Conservation (phyloP, 441 rosid genomes). For the Croton laevigatus region DNA sequence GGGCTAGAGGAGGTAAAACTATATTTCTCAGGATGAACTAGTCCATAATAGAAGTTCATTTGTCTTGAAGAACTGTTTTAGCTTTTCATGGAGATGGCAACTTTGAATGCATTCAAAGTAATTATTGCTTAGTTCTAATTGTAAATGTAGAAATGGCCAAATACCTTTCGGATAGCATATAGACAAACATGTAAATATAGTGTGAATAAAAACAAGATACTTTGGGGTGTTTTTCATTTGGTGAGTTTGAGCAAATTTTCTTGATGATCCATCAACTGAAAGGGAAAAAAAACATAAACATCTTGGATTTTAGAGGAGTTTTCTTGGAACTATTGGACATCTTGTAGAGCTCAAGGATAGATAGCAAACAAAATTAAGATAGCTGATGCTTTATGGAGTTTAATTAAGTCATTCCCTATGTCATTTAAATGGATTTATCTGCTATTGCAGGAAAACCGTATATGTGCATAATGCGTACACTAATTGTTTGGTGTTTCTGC, state of each 20-base stretch:
- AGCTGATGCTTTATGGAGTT: not conserved
- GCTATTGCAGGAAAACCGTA: not conserved
- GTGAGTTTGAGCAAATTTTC: not conserved
- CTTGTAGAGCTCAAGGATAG: no score
- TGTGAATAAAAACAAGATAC: not conserved
- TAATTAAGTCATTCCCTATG: not conserved
- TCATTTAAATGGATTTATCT: not conserved
- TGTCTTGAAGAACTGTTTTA: not conserved
- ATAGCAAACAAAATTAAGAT: not conserved
- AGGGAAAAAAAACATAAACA: not conserved
- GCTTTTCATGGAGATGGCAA: not conserved
- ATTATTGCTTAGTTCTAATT: not conserved
- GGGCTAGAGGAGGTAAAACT: not conserved
- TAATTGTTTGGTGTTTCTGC: conserved; percentile 29
- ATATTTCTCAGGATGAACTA: not conserved
- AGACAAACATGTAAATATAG: no score
- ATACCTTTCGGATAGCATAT: not conserved
- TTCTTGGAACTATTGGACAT: not conserved
- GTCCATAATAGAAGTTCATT: not conserved
- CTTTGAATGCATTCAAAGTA: not conserved
- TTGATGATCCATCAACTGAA: not conserved
- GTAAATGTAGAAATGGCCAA: not conserved
- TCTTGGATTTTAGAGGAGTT: not conserved
- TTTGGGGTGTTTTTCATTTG: not conserved
- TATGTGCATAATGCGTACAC: not conserved